A percentile compares a stretch with the other conserved stretches of the same genome.
Conservation (phyloP, 441 rosid species). For the Populus hybrid region DNA sequence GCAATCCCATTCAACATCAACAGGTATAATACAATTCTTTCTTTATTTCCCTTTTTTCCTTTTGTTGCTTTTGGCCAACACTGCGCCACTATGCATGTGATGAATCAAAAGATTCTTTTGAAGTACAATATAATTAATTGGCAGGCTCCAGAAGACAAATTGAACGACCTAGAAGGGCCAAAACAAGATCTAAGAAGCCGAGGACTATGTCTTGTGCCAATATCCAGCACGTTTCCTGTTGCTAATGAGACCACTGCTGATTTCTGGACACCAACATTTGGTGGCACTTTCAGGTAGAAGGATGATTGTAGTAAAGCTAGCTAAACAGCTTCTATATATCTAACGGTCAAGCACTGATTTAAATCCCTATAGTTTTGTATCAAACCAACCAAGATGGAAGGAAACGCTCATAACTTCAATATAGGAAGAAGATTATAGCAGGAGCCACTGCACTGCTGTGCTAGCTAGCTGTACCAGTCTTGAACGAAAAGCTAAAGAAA, state of each 20-base stretch:
- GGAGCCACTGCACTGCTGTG: slow-evolving; percentile 24
- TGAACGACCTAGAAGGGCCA: slow-evolving; percentile 42
- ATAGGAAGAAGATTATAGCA: slow-evolving; percentile 26
- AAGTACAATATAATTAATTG: too few species aligned
- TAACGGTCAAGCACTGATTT: slow-evolving; percentile 7
- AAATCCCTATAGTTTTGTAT: neutral
- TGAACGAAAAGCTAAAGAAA: slow-evolving; percentile 33
- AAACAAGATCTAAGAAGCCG: slow-evolving; percentile 74
- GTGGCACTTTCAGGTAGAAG: slow-evolving; percentile 80
- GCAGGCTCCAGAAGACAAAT: slow-evolving; percentile 28
- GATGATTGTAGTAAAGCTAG: neutral
- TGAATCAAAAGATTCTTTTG: neutral
- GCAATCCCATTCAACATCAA: slow-evolving; percentile 37
- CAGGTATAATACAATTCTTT: slow-evolving; percentile 34
- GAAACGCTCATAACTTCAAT: slow-evolving; percentile 25
- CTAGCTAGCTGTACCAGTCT: slow-evolving; percentile 31
- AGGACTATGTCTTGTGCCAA: slow-evolving; percentile 87
- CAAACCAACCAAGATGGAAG: slow-evolving; percentile 18
- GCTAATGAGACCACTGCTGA: slow-evolving; percentile 76
- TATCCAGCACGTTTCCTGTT: slow-evolving; percentile 90
- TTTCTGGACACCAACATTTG: slow-evolving; percentile 94
- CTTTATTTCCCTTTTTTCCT: neutral
- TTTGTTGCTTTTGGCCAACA: neutral
- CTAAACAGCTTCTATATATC: slow-evolving; percentile 7
- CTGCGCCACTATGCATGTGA: neutral